Evolutionary conservation across 2,329 filamentous ascomycete species (phyloP).

Genomic region (Curvularia sp.): DNA sequence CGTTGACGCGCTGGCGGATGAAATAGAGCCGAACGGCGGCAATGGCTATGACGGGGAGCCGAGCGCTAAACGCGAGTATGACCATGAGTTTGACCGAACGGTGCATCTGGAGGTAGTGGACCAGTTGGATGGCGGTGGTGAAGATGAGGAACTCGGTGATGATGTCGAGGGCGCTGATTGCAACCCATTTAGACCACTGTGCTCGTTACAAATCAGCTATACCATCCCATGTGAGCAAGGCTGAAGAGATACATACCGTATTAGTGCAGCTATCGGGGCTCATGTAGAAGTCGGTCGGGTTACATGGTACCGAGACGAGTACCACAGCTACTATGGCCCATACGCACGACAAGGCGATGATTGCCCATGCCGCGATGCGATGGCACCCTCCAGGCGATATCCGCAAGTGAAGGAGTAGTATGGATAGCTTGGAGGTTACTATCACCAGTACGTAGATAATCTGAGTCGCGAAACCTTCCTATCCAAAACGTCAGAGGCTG

Average conservation of each 20-base stretch:
- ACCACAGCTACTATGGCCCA: slow-evolving; percentile 37
- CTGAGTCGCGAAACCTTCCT: slow-evolving; percentile 42
- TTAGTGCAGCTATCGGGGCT: slow-evolving; percentile 25
- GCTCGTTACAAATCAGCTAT: neutral
- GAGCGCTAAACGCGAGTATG: slow-evolving; percentile 39
- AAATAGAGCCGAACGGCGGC: slow-evolving; percentile 38
- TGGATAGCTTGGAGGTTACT: slow-evolving; percentile 38
- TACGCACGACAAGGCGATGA: slow-evolving; percentile 26
- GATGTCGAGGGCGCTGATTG: slow-evolving; percentile 39
- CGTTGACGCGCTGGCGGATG: slow-evolving; percentile 27
- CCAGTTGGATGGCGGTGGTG: slow-evolving; percentile 34
- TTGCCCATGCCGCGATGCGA: slow-evolving; percentile 27
- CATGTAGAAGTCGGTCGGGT: slow-evolving; percentile 28
- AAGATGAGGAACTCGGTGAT: slow-evolving; percentile 39
- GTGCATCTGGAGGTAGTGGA: slow-evolving; percentile 41
- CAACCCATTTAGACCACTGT: slow-evolving; percentile 41
- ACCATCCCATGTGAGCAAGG: neutral
- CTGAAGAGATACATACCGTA: slow-evolving; percentile 26
- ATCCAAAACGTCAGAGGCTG: slow-evolving; percentile 21
- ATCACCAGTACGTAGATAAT: slow-evolving; percentile 42
- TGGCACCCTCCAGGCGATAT: slow-evolving; percentile 34
- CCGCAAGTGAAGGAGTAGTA: slow-evolving; percentile 40
- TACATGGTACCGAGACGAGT: slow-evolving; percentile 38
- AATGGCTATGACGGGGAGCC: slow-evolving; percentile 38
- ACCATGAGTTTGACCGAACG: slow-evolving; percentile 36